These are phyloP conservation scores for Xylariaceae sp. DNA, from an alignment of 2,329 filamentous ascomycete species.

Conservation along the genomic window DNA sequence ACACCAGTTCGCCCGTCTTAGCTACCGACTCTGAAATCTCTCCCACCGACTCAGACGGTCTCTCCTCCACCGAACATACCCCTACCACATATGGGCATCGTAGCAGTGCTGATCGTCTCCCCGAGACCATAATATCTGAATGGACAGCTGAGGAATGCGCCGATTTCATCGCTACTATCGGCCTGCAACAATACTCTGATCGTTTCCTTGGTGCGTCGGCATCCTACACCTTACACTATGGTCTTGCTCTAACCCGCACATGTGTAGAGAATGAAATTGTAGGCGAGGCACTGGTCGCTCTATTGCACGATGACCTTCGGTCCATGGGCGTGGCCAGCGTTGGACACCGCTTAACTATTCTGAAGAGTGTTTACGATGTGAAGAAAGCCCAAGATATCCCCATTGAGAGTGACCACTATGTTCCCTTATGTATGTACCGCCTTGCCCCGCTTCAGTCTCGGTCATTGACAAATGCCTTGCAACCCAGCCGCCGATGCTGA, in stretches of 20 bases:
- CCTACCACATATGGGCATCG: slow-evolving; percentile 73
- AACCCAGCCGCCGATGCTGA: slow-evolving; percentile 78
- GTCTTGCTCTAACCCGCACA: slow-evolving; percentile 14
- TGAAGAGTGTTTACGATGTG: slow-evolving; percentile 94
- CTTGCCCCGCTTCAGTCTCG: slow-evolving; percentile 2
- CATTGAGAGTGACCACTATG: slow-evolving; percentile 88
- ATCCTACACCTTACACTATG: slow-evolving; percentile 1
- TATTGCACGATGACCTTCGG: slow-evolving; percentile 90
- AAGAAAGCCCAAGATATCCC: slow-evolving; percentile 92
- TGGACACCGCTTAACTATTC: slow-evolving; percentile 87
- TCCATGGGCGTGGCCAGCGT: slow-evolving; percentile 92
- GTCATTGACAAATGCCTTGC: slow-evolving; percentile 5
- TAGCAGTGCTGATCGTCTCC: slow-evolving; percentile 60
- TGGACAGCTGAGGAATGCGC: slow-evolving; percentile 86
- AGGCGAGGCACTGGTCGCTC: slow-evolving; percentile 81
- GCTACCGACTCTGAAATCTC: slow-evolving; percentile 64
- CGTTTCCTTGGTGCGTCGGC: slow-evolving; percentile 68
- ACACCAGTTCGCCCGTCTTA: slow-evolving; percentile 62
- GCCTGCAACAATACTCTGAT: slow-evolving; percentile 77
- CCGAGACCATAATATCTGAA: slow-evolving; percentile 71
- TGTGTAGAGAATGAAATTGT: slow-evolving; percentile 83
- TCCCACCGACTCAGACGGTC: slow-evolving; percentile 67
- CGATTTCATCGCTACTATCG: slow-evolving; percentile 78
- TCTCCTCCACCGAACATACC: slow-evolving; percentile 67
- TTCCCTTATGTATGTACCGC: slow-evolving; percentile 75